Evolutionary conservation across 2,329 filamentous ascomycete species (phyloP).

Genomic region (Aspergillus nomiae): DNA sequence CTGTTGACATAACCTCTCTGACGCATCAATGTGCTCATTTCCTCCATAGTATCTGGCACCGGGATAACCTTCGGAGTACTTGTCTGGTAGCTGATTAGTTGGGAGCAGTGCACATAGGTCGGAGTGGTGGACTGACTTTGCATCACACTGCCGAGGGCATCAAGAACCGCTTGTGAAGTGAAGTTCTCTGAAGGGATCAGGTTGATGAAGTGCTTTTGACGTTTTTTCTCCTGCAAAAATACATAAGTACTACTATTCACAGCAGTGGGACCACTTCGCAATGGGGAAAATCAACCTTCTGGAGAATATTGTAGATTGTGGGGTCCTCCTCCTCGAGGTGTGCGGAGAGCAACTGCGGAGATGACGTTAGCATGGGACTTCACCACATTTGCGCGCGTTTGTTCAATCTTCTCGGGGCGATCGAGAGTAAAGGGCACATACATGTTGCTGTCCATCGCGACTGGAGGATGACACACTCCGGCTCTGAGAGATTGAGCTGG

Average conservation of each 20-base stretch:
- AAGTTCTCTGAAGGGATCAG: constrained; percentile 95
- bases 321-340: constrained; percentile 84
- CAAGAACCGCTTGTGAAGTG: constrained; percentile 87
- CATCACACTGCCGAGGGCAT: constrained; percentile 91
- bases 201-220: constrained; percentile 98
- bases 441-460: constrained; percentile 46
- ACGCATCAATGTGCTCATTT: constrained; percentile 92
- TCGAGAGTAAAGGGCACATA: constrained; percentile 21
- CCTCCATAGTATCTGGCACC: constrained; percentile 96
- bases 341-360: constrained; percentile 70
- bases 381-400: not conserved
- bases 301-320: constrained; percentile 81
- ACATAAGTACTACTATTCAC: constrained; percentile 16
- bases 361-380: constrained; percentile 12
- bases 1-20: constrained; percentile 86
- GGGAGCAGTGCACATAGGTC: not conserved
- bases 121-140: constrained; percentile 66
- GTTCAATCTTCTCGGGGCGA: not conserved
- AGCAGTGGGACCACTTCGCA: not conserved
- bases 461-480: constrained; percentile 43
- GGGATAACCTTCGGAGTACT: constrained; percentile 98
- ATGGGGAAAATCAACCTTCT: constrained; percentile 65
- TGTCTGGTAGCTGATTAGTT: constrained; percentile 62
- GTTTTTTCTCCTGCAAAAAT: constrained; percentile 75
- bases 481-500: constrained; percentile 31